Evolutionary conservation across 768 basidiomycete genomes (phyloP), one percentile per base, ranked within the genome.

Genomic region (Leccinum barrowsii): DNA sequence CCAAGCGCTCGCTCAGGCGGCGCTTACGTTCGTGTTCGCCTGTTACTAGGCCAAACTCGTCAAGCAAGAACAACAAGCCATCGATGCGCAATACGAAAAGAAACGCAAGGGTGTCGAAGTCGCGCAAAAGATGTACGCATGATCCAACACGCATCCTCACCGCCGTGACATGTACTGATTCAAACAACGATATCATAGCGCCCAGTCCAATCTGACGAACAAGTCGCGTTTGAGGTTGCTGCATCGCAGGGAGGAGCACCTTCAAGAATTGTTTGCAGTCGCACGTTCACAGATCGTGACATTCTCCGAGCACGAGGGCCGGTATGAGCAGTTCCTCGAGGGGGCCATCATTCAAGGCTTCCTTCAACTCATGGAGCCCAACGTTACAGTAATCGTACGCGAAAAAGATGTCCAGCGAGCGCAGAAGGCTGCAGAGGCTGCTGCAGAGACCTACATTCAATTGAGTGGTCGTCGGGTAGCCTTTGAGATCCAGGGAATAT

Each of bases 181-280:
- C 47, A 34, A 46, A 51, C 56, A 51, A 50, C 4, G 24, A 55
- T 28, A 8, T 40, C 0, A 2, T 65, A 98, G 96, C 64, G 87
- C 94, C 7, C 92, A 96, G 71, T 98, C 96, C 6, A 98, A 92
- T 24, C 81, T 96, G 60, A 97, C 94, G 64, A 99, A 98, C 82
- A 94, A 92, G 69, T 94, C 95, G 13, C 92, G 97, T 35, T 82
- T 99, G 65, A 86, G 82, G 69, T 82, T 98, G 30, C 84, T 98
- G 10, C 90, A 95, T 70, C 85, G 87, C 58, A 86, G 95, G 51
- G 96, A 98, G 74, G 93, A 97, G 70, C 86, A 94, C 53, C 77
- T 98, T 6, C 92, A 96, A 68, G 87, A 92, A 57, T 84, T 98
- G 60, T 98, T 99, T 73, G 74, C 81, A 7, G 80, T 84, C 2